These are phyloP conservation scores for Leishmania gerbilli DNA, from an alignment of 208 protist genomes.

Conservation along the genomic window DNA sequence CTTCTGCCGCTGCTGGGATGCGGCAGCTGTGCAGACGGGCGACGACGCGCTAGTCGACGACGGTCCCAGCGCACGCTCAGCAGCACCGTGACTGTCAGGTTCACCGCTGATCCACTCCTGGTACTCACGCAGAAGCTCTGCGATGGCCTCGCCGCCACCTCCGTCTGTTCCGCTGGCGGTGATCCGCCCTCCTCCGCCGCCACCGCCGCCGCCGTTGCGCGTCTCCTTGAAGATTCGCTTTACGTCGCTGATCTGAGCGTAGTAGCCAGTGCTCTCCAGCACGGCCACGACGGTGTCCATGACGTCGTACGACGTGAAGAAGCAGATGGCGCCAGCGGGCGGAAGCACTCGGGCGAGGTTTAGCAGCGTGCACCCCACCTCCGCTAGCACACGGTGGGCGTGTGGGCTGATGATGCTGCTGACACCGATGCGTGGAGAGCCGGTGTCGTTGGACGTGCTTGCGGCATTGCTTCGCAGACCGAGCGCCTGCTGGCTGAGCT, in stretches of 20 bases:
- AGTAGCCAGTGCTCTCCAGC: slow-evolving; percentile 43
- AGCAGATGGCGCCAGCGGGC: slow-evolving; percentile 93
- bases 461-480: neutral
- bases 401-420: slow-evolving; percentile 4
- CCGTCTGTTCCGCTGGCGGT: neutral
- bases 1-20: neutral
- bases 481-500: slow-evolving; percentile 51
- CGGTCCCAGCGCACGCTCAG: neutral
- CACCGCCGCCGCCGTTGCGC: neutral
- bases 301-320: slow-evolving; percentile 94
- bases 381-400: slow-evolving; percentile 31
- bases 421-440: neutral
- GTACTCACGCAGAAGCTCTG: slow-evolving; percentile 57
- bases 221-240: slow-evolving; percentile 90
- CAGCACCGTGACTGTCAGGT: neutral
- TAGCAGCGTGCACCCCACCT: slow-evolving; percentile 77
- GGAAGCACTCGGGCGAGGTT: slow-evolving; percentile 90
- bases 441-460: neutral
- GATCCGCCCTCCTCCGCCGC: neutral
- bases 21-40: neutral
- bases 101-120: slow-evolving; percentile 44
- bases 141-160: slow-evolving; percentile 26
- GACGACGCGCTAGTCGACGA: neutral
- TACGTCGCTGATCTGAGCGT: slow-evolving; percentile 63
- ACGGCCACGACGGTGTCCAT: slow-evolving; percentile 57